Conservation (phyloP, 768 basidiomycete genomes). For the Suillus variegatus region DNA sequence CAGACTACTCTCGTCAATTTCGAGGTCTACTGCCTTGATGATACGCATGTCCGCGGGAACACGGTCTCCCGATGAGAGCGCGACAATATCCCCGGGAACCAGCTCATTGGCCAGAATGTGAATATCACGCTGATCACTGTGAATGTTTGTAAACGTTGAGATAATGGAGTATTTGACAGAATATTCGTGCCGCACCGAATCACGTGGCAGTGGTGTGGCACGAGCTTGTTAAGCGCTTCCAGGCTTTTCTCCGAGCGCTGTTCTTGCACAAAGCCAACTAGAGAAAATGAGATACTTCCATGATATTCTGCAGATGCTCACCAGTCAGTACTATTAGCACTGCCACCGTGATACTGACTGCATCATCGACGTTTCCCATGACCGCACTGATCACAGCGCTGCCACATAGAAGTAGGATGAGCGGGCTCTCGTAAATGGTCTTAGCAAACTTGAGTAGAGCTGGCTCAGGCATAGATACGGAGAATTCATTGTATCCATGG, state of each 20-base stretch:
- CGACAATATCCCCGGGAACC: slow-evolving; percentile 93
- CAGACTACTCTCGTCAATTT: slow-evolving; percentile 93
- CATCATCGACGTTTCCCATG: slow-evolving; percentile 97
- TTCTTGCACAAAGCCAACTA: slow-evolving; percentile 95
- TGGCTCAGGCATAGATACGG: slow-evolving; percentile 80
- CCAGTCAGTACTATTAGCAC: slow-evolving; percentile 93
- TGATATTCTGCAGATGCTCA: slow-evolving; percentile 35
- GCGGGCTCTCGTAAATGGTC: slow-evolving; percentile 92
- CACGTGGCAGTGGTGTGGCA: slow-evolving; percentile 95
- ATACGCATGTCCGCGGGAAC: slow-evolving; percentile 93
- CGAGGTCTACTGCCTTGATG: slow-evolving; percentile 77
- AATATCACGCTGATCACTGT: slow-evolving; percentile 53
- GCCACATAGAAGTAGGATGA: slow-evolving; percentile 87
- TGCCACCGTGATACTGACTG: slow-evolving; percentile 89
- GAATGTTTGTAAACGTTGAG: background rate
- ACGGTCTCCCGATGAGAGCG: slow-evolving; percentile 89
- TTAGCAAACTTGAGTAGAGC: slow-evolving; percentile 86
- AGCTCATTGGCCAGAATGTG: slow-evolving; percentile 95
- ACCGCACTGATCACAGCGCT: slow-evolving; percentile 87
- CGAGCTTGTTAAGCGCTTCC: slow-evolving; percentile 94
- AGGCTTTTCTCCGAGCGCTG: slow-evolving; percentile 92
- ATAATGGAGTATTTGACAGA: background rate
- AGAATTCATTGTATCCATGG: slow-evolving; percentile 94
- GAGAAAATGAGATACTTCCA: slow-evolving; percentile 5
- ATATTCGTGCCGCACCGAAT: slow-evolving; percentile 47